Evolutionary conservation across 805 yeast species (phyloP).

Genomic region (Candida railenensis): DNA sequence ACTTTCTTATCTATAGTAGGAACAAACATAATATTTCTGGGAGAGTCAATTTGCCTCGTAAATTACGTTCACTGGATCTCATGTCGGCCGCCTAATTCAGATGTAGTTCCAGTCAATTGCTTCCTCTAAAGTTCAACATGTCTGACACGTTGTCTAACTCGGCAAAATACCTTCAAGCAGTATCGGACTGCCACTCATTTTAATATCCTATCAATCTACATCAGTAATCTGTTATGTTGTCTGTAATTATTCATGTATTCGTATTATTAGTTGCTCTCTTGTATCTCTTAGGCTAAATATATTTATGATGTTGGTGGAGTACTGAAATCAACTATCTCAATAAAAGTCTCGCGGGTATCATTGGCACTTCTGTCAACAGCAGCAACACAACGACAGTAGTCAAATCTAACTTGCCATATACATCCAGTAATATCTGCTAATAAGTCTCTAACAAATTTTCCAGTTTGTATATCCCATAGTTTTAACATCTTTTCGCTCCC

Average conservation of each 20-base stretch:
- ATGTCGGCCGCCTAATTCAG: too few relatives aligned
- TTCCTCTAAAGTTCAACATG: too few relatives aligned
- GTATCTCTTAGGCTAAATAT: background rate
- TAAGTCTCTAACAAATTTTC: conserved; percentile 71
- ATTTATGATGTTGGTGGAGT: conserved; percentile 19
- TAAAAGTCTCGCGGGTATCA: conserved; percentile 58
- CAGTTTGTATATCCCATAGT: conserved; percentile 82
- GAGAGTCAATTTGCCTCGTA: too few relatives aligned
- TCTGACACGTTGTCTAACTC: too few relatives aligned
- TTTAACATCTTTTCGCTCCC: conserved; percentile 88
- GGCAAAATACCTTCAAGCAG: too few relatives aligned
- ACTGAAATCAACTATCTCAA: conserved; percentile 85
- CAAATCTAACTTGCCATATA: conserved; percentile 94
- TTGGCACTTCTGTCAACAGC: conserved; percentile 69
- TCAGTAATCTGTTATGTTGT: too few relatives aligned
- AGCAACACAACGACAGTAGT: conserved; percentile 79
- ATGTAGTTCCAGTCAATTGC: too few relatives aligned
- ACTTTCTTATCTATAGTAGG: too few relatives aligned
- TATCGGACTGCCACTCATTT: too few relatives aligned
- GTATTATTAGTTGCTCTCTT: background rate
- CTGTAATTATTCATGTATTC: background rate
- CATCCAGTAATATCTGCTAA: conserved; percentile 75
- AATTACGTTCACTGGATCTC: too few relatives aligned
- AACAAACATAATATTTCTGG: too few relatives aligned
- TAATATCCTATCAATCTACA: too few relatives aligned